Evolutionary conservation across 2,329 filamentous ascomycete species (phyloP).

Genomic region (Xylaria sp.): DNA sequence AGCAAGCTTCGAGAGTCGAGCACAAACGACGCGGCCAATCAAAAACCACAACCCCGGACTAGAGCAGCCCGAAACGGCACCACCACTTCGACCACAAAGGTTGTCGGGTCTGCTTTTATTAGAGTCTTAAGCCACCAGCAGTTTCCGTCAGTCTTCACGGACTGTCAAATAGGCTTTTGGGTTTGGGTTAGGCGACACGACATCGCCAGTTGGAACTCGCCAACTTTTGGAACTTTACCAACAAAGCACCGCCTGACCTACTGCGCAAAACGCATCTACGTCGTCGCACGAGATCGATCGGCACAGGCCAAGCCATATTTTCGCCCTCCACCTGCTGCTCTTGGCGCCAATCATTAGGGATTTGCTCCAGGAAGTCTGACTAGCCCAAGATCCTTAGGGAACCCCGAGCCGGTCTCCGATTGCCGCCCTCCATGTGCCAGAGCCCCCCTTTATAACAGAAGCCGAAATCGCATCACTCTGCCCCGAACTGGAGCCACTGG

Average conservation of each 20-base stretch:
- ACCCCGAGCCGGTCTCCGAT: background rate
- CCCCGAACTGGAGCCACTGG: constrained; percentile 11
- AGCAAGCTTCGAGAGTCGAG: background rate
- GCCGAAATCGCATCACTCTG: constrained; percentile 11
- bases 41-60: background rate
- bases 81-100: too few relatives aligned
- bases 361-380: background rate
- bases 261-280: too few relatives aligned
- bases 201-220: background rate
- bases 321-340: background rate
- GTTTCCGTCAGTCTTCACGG: too few relatives aligned
- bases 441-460: background rate
- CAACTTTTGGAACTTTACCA: too few relatives aligned
- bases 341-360: background rate
- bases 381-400: background rate
- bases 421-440: background rate
- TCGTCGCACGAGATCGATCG: too few relatives aligned
- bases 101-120: too few relatives aligned
- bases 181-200: background rate
- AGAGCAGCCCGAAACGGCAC: background rate
- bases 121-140: too few relatives aligned
- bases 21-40: background rate
- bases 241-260: too few relatives aligned
- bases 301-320: background rate
- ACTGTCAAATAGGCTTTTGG: background rate